A percentile compares a stretch with the other conserved stretches of the same genome.
Conservation (phyloP, 805 yeast species). For the Debaryomyces maramus region DNA sequence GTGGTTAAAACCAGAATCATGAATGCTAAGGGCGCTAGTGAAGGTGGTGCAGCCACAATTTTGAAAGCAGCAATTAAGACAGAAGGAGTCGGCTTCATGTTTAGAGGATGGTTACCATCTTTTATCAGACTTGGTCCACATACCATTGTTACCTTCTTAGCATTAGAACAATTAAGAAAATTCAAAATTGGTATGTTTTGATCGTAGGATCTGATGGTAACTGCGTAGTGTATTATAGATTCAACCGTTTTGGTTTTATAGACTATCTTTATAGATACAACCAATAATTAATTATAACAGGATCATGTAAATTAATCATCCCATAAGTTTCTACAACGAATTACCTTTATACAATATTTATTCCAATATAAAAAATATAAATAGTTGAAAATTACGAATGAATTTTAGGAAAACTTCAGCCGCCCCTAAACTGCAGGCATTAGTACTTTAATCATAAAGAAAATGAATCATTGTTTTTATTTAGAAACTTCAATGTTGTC, state of each 20-base stretch:
- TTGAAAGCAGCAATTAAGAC: slow-evolving; percentile 53
- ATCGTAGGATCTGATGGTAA: too few relatives aligned
- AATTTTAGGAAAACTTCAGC: too few relatives aligned
- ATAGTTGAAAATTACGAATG: background rate
- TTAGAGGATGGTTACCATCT: slow-evolving; percentile 90
- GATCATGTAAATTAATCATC: too few relatives aligned
- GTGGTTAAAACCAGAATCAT: slow-evolving; percentile 86
- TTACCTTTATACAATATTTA: background rate
- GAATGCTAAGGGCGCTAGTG: slow-evolving; percentile 53
- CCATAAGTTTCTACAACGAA: too few relatives aligned
- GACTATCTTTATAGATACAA: background rate
- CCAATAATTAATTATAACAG: background rate
- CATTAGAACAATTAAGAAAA: slow-evolving; percentile 64
- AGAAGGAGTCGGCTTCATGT: slow-evolving; percentile 80
- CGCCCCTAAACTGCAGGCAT: too few relatives aligned
- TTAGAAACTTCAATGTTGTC: slow-evolving; percentile 62
- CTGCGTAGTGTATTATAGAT: slow-evolving; percentile 3
- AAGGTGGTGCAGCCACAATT: slow-evolving; percentile 50
- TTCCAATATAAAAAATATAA: background rate
- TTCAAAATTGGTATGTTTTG: slow-evolving; percentile 48
- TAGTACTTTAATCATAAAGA: too few relatives aligned
- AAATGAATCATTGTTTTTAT: slow-evolving; percentile 4
- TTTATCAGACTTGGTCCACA: slow-evolving; percentile 85
- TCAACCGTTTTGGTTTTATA: background rate
- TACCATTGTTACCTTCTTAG: slow-evolving; percentile 67